A percentile compares a stretch with the other conserved stretches of the same genome.
Conservation (phyloP, 1,139 yeast genomes). For the Wickerhamomyces sp. region DNA sequence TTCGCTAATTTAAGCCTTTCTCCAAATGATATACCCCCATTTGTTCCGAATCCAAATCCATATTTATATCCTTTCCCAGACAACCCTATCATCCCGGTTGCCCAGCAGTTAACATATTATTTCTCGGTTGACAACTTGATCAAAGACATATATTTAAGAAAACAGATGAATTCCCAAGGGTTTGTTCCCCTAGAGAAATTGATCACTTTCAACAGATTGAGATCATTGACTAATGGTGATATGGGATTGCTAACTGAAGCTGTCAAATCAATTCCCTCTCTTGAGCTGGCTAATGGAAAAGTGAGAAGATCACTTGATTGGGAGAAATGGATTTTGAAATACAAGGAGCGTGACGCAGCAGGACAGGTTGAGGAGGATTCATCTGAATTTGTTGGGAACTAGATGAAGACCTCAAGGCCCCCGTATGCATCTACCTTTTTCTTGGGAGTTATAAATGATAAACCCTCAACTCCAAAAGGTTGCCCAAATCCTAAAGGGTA, state of each 20-base stretch:
- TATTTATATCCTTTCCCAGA: slow-evolving; percentile 9
- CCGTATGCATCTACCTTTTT: no score
- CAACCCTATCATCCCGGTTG: slow-evolving; percentile 13
- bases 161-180: slow-evolving; percentile 65
- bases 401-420: no score
- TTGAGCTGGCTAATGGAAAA: slow-evolving; percentile 37
- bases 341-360: slow-evolving; percentile 36
- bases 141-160: slow-evolving; percentile 72
- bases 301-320: slow-evolving; percentile 40
- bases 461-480: no score
- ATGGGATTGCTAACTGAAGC: slow-evolving; percentile 35
- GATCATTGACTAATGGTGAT: slow-evolving; percentile 50
- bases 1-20: neutral
- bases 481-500: no score
- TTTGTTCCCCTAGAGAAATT: slow-evolving; percentile 45
- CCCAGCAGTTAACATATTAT: slow-evolving; percentile 68
- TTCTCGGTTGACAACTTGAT: slow-evolving; percentile 76
- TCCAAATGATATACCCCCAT: slow-evolving; percentile 1
- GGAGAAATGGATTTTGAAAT: slow-evolving; percentile 45
- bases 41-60: slow-evolving; percentile 2
- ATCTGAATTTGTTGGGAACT: slow-evolving; percentile 5
- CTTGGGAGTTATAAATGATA: no score
- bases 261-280: slow-evolving; percentile 29
- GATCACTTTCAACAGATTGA: slow-evolving; percentile 69
- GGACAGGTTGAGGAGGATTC: slow-evolving; percentile 10